Conservation (phyloP, 2,329 filamentous ascomycete species). For the Botryotinia convoluta region DNA sequence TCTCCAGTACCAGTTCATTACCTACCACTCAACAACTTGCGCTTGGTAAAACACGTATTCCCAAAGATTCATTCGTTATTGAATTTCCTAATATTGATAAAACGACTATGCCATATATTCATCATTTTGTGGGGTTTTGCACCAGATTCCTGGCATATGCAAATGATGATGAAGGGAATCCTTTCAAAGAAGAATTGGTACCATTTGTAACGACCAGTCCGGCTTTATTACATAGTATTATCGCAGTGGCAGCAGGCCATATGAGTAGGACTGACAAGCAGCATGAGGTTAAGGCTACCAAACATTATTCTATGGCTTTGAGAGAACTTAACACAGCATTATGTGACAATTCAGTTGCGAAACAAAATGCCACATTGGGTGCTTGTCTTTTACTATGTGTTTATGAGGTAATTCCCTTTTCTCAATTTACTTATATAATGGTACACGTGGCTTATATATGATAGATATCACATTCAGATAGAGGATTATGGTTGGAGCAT, state of each 20-base stretch:
- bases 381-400: constrained; percentile 37
- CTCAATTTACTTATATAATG: background rate
- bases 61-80: constrained; percentile 35
- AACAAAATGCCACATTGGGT: constrained; percentile 33
- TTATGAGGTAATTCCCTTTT: constrained; percentile 31
- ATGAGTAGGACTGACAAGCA: constrained; percentile 31
- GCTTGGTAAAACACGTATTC: constrained; percentile 16
- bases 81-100: constrained; percentile 35
- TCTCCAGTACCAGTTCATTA: constrained; percentile 8
- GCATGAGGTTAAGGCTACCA: constrained; percentile 31
- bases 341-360: constrained; percentile 31
- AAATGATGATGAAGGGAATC: constrained; percentile 37
- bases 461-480: constrained; percentile 36
- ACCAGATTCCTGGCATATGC: constrained; percentile 35
- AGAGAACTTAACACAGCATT: constrained; percentile 31
- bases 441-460: constrained; percentile 13
- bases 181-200: constrained; percentile 35
- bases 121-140: constrained; percentile 38
- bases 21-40: constrained; percentile 19
- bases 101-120: constrained; percentile 34
- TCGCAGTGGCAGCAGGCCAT: constrained; percentile 36
- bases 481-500: constrained; percentile 34
- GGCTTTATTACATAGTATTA: constrained; percentile 36
- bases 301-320: constrained; percentile 34
- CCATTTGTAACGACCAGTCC: constrained; percentile 32